Base-by-base conservation (phyloP, 164 flowering plant genomes). In the Stephania yunnanensis region DNA sequence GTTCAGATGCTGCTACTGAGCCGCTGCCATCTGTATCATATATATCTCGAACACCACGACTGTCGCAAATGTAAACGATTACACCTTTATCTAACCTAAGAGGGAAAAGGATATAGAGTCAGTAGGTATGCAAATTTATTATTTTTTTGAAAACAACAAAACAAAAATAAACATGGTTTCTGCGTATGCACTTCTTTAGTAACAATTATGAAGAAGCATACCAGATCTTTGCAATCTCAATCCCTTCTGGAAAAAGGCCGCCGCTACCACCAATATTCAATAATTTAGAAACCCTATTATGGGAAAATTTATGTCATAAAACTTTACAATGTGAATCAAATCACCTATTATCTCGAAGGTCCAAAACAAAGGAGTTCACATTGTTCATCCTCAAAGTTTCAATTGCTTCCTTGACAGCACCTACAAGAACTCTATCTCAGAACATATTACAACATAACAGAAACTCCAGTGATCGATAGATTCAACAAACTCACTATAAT, bases 211-310 rank as follows among this genome's bases (percentile, higher is more conserved):
- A 72, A 17, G 66, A 69, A 82, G 79, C 91, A 79, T 86, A 95
- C 99, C 99, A 95, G 66, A 95, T 87, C 82, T 92, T 92, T 31
- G 99, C 99, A 79, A 90, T 91, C 87, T 95, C 95, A 78, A 95
- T 85, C 84, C 99, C 99, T 89, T 95, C 99, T 44, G 99, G 99
- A 74, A 95, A 95, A 74, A 91, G 93, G 63, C 99, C 99, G 71
- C 99, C 99, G 81, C 99, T 95, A 90, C 42, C 89, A 91, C 46
- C 83, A 36, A 89, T 82, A 75, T 46, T 74, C 73, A 84, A 55
- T 55, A 70, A 71, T 82, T 87, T 79, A 87, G 84, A 82, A 77
- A 81, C 74, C 68, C 30, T 68, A 69, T 48, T 45, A 73, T 13
- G 20, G 25, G 68, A 55, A 17, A 74, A 74, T 52, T 71, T 48